A percentile compares a stretch with the other conserved stretches of the same genome.
phyloP scores from a whole-genome alignment of 306 rosid genomes.

The Amphicarpaea edgeworthii region DNA sequence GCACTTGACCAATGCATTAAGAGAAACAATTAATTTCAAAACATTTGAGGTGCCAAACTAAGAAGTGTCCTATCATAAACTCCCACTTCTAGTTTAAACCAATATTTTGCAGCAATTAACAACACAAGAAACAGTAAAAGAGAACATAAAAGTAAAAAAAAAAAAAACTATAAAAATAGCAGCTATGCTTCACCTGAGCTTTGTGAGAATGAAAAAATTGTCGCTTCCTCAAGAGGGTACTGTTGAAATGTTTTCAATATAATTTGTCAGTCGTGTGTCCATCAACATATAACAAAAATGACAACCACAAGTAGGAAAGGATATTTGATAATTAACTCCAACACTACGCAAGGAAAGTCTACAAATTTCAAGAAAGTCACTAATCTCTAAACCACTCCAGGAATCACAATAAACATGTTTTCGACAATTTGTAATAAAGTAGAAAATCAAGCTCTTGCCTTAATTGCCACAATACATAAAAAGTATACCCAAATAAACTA shows the following conservation, averaged over 20 bases:
- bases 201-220: constrained; percentile 92
- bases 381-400: neutral
- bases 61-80: neutral
- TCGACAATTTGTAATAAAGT: constrained; percentile 11
- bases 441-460: constrained; percentile 3
- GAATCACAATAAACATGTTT: neutral
- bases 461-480: neutral
- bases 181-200: constrained; percentile 68
- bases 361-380: neutral
- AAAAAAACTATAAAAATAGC: constrained; percentile 18
- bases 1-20: neutral
- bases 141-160: constrained; percentile 1
- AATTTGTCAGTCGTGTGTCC: constrained; percentile 22
- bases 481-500: constrained; percentile 21
- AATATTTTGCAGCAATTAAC: constrained; percentile 7
- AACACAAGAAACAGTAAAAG: neutral
- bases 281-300: neutral
- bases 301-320: constrained; percentile 10
- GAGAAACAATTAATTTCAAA: neutral
- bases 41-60: too few species aligned
- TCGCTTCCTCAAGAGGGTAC: constrained; percentile 75
- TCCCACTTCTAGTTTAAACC: constrained; percentile 9
- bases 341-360: constrained; percentile 16
- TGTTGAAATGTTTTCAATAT: constrained; percentile 56
- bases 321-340: neutral